Percentiles rank a stretch among this genome's conserved stretches.
Conservation (phyloP, 495 filamentous ascomycete genomes). For the Cercophora scortea region DNA sequence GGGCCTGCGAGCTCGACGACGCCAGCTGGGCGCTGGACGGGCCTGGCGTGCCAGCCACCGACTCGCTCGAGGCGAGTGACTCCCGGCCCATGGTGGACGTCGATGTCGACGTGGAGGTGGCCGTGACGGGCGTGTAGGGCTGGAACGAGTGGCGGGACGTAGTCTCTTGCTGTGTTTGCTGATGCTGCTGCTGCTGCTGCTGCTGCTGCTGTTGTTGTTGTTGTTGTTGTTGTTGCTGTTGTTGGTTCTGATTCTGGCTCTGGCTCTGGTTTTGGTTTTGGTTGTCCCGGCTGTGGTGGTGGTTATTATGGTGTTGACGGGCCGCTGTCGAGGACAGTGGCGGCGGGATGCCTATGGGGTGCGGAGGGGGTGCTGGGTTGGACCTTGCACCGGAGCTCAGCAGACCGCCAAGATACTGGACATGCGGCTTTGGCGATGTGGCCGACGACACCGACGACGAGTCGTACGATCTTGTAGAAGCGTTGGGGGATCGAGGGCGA, state of each 20-base stretch:
- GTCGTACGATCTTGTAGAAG: slow-evolving; percentile 45
- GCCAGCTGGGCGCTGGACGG: slow-evolving; percentile 34
- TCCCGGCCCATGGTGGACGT: slow-evolving; percentile 44
- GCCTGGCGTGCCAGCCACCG: slow-evolving; percentile 42
- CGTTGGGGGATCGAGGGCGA: slow-evolving; percentile 47
- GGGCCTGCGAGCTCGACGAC: slow-evolving; percentile 44
- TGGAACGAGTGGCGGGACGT: slow-evolving; percentile 28
- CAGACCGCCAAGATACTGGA: slow-evolving; percentile 37
- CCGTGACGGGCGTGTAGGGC: slow-evolving; percentile 39
- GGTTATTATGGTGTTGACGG: no score
- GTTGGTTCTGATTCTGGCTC: no score
- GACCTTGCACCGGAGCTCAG: slow-evolving; percentile 34
- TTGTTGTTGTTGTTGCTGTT: slow-evolving; percentile 10
- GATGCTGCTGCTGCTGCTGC: slow-evolving; percentile 20
- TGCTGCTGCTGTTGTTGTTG: slow-evolving; percentile 14
- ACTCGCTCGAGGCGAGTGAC: slow-evolving; percentile 44
- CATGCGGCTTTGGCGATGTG: slow-evolving; percentile 41
- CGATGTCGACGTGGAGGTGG: slow-evolving; percentile 28
- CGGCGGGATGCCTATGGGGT: slow-evolving; percentile 37
- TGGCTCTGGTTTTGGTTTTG: no score
- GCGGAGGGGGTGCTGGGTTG: slow-evolving; percentile 28
- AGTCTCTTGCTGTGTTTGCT: slow-evolving; percentile 11
- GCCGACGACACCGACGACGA: slow-evolving; percentile 49
- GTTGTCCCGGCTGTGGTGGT: no score
- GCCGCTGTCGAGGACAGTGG: slow-evolving; percentile 16